These are phyloP conservation scores for Daldinia loculata DNA, from an alignment of 495 filamentous ascomycete species.

Conservation along the genomic window DNA sequence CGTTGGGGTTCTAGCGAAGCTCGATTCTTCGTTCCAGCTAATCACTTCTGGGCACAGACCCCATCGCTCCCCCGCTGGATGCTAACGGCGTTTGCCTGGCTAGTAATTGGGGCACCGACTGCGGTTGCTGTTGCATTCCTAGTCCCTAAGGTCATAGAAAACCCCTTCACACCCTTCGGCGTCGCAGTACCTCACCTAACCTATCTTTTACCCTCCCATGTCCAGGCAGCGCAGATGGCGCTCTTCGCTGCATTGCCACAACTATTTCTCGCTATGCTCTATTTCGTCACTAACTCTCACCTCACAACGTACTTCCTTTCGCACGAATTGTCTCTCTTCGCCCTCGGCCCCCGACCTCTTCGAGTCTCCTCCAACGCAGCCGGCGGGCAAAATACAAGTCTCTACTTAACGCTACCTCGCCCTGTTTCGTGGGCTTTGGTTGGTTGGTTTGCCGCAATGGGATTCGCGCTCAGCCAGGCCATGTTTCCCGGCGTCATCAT, in stretches of 20 bases:
- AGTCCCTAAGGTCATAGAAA: slow-evolving; percentile 30
- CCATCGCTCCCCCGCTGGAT: slow-evolving; percentile 51
- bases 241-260: slow-evolving; percentile 52
- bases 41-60: slow-evolving; percentile 54
- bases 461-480: slow-evolving; percentile 51
- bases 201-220: slow-evolving; percentile 32
- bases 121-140: slow-evolving; percentile 47
- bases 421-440: slow-evolving; percentile 51
- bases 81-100: slow-evolving; percentile 44
- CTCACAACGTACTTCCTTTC: slow-evolving; percentile 53
- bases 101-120: slow-evolving; percentile 36
- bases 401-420: slow-evolving; percentile 54
- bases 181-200: slow-evolving; percentile 39
- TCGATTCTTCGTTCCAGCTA: slow-evolving; percentile 51
- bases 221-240: slow-evolving; percentile 37
- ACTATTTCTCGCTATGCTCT: slow-evolving; percentile 51
- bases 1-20: slow-evolving; percentile 49
- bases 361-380: slow-evolving; percentile 48
- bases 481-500: slow-evolving; percentile 44
- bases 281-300: slow-evolving; percentile 52
- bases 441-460: slow-evolving; percentile 47
- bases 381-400: slow-evolving; percentile 49
- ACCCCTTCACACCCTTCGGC: slow-evolving; percentile 47
- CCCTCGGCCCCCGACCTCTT: slow-evolving; percentile 43
- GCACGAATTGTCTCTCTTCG: slow-evolving; percentile 55